Evolutionary conservation across 345 rosid genomes (phyloP).

Genomic region (thale cress (Arabidopsis thaliana)): DNA sequence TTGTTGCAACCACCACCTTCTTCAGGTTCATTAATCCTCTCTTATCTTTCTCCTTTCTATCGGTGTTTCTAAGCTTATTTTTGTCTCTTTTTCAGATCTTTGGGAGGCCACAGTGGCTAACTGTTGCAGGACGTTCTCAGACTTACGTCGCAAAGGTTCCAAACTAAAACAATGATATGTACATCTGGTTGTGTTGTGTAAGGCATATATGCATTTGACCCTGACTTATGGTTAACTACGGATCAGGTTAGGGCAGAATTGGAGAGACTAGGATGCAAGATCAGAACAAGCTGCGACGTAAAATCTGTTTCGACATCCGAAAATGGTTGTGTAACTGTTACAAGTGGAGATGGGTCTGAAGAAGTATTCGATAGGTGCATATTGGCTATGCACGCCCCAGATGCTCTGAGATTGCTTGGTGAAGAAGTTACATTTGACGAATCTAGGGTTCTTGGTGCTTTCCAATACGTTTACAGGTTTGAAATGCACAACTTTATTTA

Average conservation of each 20-base stretch:
- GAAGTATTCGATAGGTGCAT: constrained; percentile 63
- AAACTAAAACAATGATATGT: not conserved
- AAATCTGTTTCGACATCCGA: constrained; percentile 54
- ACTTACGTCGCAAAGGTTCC: constrained; percentile 70
- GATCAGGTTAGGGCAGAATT: constrained; percentile 69
- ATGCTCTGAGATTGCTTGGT: constrained; percentile 70
- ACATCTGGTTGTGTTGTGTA: not conserved
- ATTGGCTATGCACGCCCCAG: constrained; percentile 79
- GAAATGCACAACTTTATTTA: constrained; percentile 7
- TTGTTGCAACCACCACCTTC: constrained; percentile 83
- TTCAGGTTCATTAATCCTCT: constrained; percentile 61
- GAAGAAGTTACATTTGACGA: constrained; percentile 74
- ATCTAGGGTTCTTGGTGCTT: constrained; percentile 79
- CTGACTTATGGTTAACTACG: constrained; percentile 2
- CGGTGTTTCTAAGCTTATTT: constrained; percentile 9
- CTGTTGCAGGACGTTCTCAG: constrained; percentile 72
- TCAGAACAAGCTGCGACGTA: constrained; percentile 64
- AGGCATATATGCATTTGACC: not conserved
- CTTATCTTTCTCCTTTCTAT: constrained; percentile 1
- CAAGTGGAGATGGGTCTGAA: constrained; percentile 53
- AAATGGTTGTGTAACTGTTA: constrained; percentile 54
- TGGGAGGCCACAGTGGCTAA: constrained; percentile 94
- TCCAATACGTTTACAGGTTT: constrained; percentile 82
- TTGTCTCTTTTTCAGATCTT: constrained; percentile 54
- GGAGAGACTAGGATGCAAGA: constrained; percentile 67